Base-by-base conservation (phyloP, 345 rosid genomes). In the Garcia nutans region DNA sequence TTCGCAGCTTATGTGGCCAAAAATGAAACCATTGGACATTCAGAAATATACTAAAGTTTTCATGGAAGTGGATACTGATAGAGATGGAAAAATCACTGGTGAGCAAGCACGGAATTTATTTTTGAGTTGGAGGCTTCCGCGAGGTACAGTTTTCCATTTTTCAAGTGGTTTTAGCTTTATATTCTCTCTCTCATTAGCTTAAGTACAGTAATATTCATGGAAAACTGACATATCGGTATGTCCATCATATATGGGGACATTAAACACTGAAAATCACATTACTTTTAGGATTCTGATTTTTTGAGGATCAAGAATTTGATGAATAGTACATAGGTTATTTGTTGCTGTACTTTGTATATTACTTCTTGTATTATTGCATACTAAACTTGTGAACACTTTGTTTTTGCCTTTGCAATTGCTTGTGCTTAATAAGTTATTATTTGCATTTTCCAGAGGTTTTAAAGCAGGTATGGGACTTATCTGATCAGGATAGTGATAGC, bases 381-480 rank as follows among this genome's bases (percentile, higher is more conserved):
- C 22, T 7, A n/a, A 37, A 60, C 20, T 55, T 66, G 45, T 17
- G 19, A 5, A 54, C 65, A 10, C 59, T n/a, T 71, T 8, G 15
- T 28, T 71, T 64, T 54, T 77, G 41, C 37, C 59, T 56, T 8
- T 47, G 56, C 41, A 24, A 49, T 52, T 33, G 41, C 10, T 52
- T 77, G 17, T 44, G 31, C 63, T 63, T 45, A 68, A 68, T 17
- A 70, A 45, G 68, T 56, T 11, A 54, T 37, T 12, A 22, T 65
- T 56, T 31, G 49, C 28, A 31, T 49, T 75, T 75, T 57, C 17
- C 90, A 96, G 99, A 96, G 89, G 87, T 96, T 75, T 82, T 96
- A 82, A 96, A 96, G 90, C 97, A 87, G 85, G 96, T 96, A 15
- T 96, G 99, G 98, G 97, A 96, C 83, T 87, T 96, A 82, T 93